phyloP scores from a whole-genome alignment of 83 land plant species.

The Larix sibirica region DNA sequence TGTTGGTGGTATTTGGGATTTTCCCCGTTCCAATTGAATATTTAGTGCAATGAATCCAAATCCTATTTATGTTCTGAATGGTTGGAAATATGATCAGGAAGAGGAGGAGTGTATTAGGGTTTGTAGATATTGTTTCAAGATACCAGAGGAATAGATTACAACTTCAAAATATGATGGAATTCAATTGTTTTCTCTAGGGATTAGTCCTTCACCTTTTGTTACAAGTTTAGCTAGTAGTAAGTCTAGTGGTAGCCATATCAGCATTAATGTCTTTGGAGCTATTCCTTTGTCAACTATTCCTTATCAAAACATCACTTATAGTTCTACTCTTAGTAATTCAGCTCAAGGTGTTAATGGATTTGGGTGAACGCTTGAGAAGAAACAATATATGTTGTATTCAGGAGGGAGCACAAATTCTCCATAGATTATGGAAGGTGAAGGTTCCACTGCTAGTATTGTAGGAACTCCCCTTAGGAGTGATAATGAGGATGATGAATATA shows the following conservation, averaged over 20 bases:
- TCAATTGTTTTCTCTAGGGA: slow-evolving; percentile 3
- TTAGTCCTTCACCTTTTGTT: slow-evolving; percentile 43
- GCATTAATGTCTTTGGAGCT: slow-evolving; percentile 9
- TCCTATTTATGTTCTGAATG: slow-evolving; percentile 33
- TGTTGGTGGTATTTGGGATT: too few species aligned
- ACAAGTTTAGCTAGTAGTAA: slow-evolving; percentile 44
- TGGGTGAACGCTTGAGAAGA: slow-evolving; percentile 16
- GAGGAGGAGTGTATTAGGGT: slow-evolving; percentile 61
- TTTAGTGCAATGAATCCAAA: slow-evolving; percentile 53
- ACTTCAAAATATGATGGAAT: slow-evolving; percentile 20
- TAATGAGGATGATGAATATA: slow-evolving; percentile 48
- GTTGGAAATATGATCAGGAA: slow-evolving; percentile 13
- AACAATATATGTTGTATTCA: slow-evolving; percentile 17
- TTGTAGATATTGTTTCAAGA: slow-evolving; percentile 70
- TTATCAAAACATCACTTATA: slow-evolving; percentile 20
- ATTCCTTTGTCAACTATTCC: slow-evolving; percentile 26
- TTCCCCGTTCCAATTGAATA: too few species aligned
- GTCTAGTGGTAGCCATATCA: slow-evolving; percentile 15
- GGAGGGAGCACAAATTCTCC: not conserved
- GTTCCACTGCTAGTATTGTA: slow-evolving; percentile 19
- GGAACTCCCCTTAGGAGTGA: slow-evolving; percentile 49
- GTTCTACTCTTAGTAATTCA: slow-evolving; percentile 18
- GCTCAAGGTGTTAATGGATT: slow-evolving; percentile 23
- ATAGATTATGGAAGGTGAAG: slow-evolving; percentile 11
- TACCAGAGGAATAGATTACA: slow-evolving; percentile 37